Base-by-base conservation (phyloP, 768 basidiomycete species). In the Suillus brevipes region DNA sequence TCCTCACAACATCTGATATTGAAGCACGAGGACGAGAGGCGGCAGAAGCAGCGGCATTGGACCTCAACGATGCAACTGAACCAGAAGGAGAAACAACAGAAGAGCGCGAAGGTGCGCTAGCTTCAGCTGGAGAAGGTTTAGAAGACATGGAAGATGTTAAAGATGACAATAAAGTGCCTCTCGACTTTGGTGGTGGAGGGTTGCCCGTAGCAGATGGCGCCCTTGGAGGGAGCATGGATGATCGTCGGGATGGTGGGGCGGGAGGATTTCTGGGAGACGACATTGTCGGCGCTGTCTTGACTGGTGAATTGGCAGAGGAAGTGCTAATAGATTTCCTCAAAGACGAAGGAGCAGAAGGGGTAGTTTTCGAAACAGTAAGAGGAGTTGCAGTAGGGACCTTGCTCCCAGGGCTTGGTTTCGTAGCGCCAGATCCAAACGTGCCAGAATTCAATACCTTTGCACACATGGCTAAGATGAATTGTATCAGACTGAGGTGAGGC, bases 1-100 rank as follows among this genome's bases (percentile, higher is more conserved):
- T 85, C 77, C 81, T 88, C 42, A 85, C 82, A 34, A 84, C 85
- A 31, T 90, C 91, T 18, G 90, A 86, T 47, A 92, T 82, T 18
- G 86, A 82, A 28, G 89, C 86, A 67, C 89, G 87, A 64, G 91
- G 88, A 23, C 87, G 84, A 56, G 81, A 61, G 13, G 79, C 68
- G 28, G 69, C 66, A n/a, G 75, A 49, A 56, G 72, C 73, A 6
- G 80, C 70, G 23, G 78, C 73, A 49, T 68, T 73, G 36, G 84
- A 82, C 69, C 80, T 82, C 43, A 79, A 67, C n/a, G 86, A 87
- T 18, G 78, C 76, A 60, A 75, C 75, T 31, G 85, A 85, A 59
- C 83, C 82, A 7, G 81, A 79, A 12, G 89, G 88, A 38, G 89
- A 89, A 28, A 82, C 79, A 28, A 84, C 84, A 42, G 85, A 82